Percentiles rank a stretch among this genome's conserved stretches.
Conservation (phyloP, 768 basidiomycete genomes). For the Suillus subluteus region DNA sequence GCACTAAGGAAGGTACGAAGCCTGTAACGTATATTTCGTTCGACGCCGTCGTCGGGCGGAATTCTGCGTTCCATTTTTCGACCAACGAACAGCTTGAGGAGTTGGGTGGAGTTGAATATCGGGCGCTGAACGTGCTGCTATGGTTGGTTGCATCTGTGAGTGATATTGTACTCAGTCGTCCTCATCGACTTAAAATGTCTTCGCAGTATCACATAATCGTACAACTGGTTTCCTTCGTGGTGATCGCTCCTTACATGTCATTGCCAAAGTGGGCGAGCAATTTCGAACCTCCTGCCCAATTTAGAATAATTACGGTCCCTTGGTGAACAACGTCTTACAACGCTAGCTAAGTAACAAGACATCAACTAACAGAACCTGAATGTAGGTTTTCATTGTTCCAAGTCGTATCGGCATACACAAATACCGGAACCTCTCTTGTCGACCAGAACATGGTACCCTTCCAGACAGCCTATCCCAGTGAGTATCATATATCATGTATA, state of each 20-base stretch:
- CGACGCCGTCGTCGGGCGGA: constrained; percentile 81
- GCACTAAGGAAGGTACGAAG: constrained; percentile 44
- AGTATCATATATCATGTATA: neutral
- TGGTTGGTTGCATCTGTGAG: constrained; percentile 81
- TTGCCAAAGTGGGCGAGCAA: constrained; percentile 57
- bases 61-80: constrained; percentile 70
- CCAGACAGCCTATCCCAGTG: constrained; percentile 72
- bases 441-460: constrained; percentile 94
- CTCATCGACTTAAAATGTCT: neutral
- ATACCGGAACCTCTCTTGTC: constrained; percentile 84
- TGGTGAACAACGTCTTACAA: constrained; percentile 53
- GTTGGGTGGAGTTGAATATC: constrained; percentile 91
- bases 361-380: neutral
- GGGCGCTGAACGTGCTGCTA: constrained; percentile 76
- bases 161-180: constrained; percentile 16
- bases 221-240: constrained; percentile 70
- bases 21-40: constrained; percentile 84
- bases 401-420: constrained; percentile 84
- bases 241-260: constrained; percentile 83
- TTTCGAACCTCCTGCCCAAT: constrained; percentile 63
- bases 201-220: constrained; percentile 77
- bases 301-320: constrained; percentile 55
- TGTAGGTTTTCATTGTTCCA: constrained; percentile 85
- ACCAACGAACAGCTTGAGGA: constrained; percentile 87
- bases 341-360: neutral